phyloP scores from a whole-genome alignment of 129 eudicot genomes.

The Arctium minus region DNA sequence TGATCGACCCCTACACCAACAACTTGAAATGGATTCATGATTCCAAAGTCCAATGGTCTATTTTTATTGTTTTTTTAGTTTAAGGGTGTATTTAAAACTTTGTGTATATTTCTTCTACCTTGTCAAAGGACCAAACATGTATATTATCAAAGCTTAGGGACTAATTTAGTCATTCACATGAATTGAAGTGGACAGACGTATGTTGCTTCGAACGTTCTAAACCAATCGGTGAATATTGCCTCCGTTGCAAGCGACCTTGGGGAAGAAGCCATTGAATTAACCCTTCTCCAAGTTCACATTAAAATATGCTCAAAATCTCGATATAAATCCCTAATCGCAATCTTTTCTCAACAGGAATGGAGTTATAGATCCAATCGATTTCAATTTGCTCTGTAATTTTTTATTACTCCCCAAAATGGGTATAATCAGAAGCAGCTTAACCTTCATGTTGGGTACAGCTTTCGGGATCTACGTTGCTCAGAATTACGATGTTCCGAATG shows the following conservation, averaged over 20 bases:
- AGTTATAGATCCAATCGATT: background rate
- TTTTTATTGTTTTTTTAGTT: too few species aligned
- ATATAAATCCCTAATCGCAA: constrained; percentile 7
- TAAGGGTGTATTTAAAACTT: background rate
- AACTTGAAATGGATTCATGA: too few species aligned
- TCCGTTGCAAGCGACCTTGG: constrained; percentile 33
- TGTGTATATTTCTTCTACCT: background rate
- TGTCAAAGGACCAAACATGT: background rate
- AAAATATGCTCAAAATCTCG: background rate
- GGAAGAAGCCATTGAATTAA: constrained; percentile 27
- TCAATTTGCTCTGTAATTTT: background rate
- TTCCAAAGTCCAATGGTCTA: too few species aligned
- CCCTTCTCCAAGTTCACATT: constrained; percentile 26
- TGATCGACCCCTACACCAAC: too few species aligned
- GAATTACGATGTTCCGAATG: constrained; percentile 45
- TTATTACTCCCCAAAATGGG: constrained; percentile 30
- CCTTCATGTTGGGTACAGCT: constrained; percentile 46
- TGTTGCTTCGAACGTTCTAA: background rate
- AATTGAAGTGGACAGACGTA: background rate
- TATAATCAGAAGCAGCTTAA: constrained; percentile 29
- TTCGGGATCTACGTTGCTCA: constrained; percentile 58
- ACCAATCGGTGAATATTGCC: constrained; percentile 8
- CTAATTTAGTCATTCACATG: background rate
- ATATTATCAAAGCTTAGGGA: background rate
- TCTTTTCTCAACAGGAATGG: background rate